Evolutionary conservation across 2,329 filamentous ascomycete genomes (phyloP), one percentile per base, ranked within the genome.

Genomic region (Trichoderma asperellum): DNA sequence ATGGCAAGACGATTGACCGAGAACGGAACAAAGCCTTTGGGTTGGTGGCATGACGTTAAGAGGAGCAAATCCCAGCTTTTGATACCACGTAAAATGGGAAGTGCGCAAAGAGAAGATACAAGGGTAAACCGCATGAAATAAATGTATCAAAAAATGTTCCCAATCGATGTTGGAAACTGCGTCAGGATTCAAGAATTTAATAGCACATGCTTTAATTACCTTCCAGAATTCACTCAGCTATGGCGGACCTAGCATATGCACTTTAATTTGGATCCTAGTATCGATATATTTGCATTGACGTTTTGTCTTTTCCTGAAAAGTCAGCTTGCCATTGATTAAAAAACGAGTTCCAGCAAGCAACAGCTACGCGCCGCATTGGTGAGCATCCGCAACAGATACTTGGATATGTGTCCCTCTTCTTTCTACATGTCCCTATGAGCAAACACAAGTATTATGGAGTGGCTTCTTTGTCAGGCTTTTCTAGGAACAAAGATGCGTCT

Each of bases 21-120:
- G 5, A 24, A 35, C n/a, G 14, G 14, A 56, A 32, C 7, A 32
- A 21, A n/a, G 40, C n/a, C 8, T 21, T 37, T 4, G 21, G 32
- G 29, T 37, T 37, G 64, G 32, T 37, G 21, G 55, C 55, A 49
- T 32, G 55, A 37, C 55, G n/a, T 67, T 37, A 40, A 67, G 55
- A 52, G 21, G 1, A 67, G 43, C 32, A 24, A 35, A 37, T 67
- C 29, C 55, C 64, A 40, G 53, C 55, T 52, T 67, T 59, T 67
- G 64, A 67, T 58, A 59, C 53, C 64, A 58, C 29, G 27, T 37
- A 7, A 47, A 59, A 29, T 29, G 35, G 55, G 29, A 29, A 29
- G 40, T 29, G 55, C 27, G 32, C 64, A 34, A 43, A 47, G 52
- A 37, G 29, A 24, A 7, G 37, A 16, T 37, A 47, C 21, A 18